Base-by-base conservation (phyloP, 768 basidiomycete species). In the Flagelloscypha sp. region DNA sequence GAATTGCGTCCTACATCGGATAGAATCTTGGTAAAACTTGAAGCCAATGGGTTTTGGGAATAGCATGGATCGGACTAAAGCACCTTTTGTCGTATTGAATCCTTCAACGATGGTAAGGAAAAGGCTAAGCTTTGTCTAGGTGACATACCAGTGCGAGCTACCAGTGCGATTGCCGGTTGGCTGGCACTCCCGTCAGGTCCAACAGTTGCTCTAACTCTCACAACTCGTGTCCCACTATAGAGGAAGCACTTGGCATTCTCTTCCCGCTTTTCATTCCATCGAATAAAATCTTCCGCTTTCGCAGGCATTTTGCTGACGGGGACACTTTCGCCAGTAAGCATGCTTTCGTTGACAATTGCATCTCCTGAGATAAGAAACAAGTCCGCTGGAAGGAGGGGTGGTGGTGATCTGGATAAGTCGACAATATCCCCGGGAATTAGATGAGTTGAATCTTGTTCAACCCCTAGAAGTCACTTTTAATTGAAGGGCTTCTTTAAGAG, bases 31-130 rank as follows among this genome's bases (percentile, higher is more conserved):
- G 61, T 98, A 98, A 61, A 99, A 98, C 56, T 95, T 95, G 76
- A 99, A 99, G 0, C 92, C 94, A 43, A 95, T 92, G 0, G 94
- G 93, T 52, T 95, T 97, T 0, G 95, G 95, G 63, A 93, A 99
- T 11, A 99, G 67, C 94, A 99, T 99, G 0, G 94, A 97, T 16
- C 95, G 74, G 16, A 98, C 77, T 16, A 99, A 65, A 1, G 94
- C 85, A 12, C 95, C 95, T 59, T 98, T 98, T 5, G 95, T 99
- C 2, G 95, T 99, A 55, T 86, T 89, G 61, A 98, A 98, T 1
- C 87, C 84, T 80, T n/a, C 35, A 43, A 27, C n/a, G 6, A 42
- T 35, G 5, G 17, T 23, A 5, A 27, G 7, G 2, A 27, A 8
- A 31, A 22, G 6, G 15, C 33, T 2, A 37, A 4, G 29, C n/a